Evolutionary conservation across 2,329 filamentous ascomycete species (phyloP).

Genomic region (Neonectria hederae): DNA sequence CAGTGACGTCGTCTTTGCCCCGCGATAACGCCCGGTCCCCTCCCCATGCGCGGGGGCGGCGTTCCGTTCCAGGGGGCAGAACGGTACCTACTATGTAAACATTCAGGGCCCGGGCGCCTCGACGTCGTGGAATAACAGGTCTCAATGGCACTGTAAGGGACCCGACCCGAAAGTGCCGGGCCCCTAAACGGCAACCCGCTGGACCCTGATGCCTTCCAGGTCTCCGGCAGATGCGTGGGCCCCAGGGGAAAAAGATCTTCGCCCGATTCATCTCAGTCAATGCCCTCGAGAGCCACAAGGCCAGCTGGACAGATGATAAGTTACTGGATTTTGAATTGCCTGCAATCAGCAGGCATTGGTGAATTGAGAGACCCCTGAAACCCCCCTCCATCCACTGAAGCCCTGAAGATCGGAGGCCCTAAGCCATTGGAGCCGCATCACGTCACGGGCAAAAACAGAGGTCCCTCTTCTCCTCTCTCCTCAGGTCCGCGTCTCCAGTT

Average conservation of each 20-base stretch:
- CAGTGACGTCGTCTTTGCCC: conserved; percentile 30
- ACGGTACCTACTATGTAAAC: not conserved
- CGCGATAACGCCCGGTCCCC: conserved; percentile 14
- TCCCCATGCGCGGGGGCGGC: conserved; percentile 10
- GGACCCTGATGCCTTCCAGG: not conserved
- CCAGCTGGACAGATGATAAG: not conserved
- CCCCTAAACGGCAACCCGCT: not conserved
- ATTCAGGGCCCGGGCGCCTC: conserved; percentile 2
- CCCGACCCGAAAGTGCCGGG: not conserved
- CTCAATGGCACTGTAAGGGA: not conserved
- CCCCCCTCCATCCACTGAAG: not conserved
- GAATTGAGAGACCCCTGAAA: not conserved
- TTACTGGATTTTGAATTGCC: not conserved
- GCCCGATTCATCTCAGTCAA: not conserved
- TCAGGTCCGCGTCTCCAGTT: conserved; percentile 1
- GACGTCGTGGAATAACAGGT: no score
- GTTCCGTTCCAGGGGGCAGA: conserved; percentile 2
- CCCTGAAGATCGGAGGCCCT: not conserved
- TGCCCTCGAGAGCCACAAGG: not conserved
- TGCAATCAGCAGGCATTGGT: not conserved
- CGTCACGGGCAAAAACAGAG: conserved; percentile 12
- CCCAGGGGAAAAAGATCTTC: not conserved
- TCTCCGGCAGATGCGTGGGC: no score
- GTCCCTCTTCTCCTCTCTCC: conserved; percentile 1
- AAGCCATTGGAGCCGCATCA: not conserved